phyloP scores from a whole-genome alignment of 2,329 filamentous ascomycete genomes.

The Cordyceps tenuipes region DNA sequence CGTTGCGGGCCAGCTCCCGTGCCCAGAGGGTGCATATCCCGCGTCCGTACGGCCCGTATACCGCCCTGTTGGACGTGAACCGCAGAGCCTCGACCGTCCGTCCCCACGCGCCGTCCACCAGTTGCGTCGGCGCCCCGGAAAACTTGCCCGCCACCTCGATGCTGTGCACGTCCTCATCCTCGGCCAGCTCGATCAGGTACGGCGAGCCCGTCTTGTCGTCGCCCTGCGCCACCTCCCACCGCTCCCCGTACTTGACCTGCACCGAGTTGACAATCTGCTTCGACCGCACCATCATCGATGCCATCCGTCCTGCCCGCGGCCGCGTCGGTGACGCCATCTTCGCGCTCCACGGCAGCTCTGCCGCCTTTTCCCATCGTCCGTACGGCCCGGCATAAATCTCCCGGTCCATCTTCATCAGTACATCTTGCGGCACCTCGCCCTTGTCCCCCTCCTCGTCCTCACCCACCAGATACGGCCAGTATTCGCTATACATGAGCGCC shows the following conservation, averaged over 20 bases:
- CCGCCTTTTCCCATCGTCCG: background rate
- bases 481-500: background rate
- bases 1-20: background rate
- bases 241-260: background rate
- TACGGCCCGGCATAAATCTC: background rate
- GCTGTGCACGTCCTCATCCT: background rate
- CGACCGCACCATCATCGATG: background rate
- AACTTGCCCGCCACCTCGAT: background rate
- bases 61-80: background rate
- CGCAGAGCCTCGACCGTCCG: background rate
- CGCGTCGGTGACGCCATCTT: background rate
- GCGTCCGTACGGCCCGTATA: background rate
- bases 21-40: background rate
- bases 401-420: background rate
- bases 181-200: background rate
- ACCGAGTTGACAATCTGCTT: background rate
- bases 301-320: background rate
- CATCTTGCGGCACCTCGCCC: background rate
- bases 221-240: background rate
- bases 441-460: background rate
- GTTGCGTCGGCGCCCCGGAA: no score
- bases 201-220: background rate
- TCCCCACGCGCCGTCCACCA: no score
- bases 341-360: no score
- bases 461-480: background rate